phyloP scores from a whole-genome alignment of 768 basidiomycete genomes.

The Serendipita vermifera region DNA sequence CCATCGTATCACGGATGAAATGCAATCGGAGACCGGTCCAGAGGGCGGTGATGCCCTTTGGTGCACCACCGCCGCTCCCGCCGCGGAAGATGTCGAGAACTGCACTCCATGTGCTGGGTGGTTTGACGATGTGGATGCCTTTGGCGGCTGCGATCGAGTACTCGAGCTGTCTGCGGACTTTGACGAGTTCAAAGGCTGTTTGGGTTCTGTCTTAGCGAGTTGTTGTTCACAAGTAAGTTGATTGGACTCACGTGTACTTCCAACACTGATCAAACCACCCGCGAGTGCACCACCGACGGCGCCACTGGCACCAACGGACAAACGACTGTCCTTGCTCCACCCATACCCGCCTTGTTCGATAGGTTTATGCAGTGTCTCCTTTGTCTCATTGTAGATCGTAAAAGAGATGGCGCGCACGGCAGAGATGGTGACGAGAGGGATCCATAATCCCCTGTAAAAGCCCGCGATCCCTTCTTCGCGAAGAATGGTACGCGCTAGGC shows the following conservation, averaged over 20 bases:
- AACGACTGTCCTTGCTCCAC: conserved; percentile 21
- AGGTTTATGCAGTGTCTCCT: conserved; percentile 52
- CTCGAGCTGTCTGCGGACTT: conserved; percentile 86
- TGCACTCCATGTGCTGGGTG: conserved; percentile 66
- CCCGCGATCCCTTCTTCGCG: conserved; percentile 77
- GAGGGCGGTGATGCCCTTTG: conserved; percentile 44
- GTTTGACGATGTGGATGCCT: conserved; percentile 53
- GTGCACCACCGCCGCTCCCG: no score
- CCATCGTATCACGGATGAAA: conserved; percentile 79
- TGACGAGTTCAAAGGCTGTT: conserved; percentile 91
- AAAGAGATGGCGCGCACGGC: conserved; percentile 94
- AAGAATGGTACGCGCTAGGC: conserved; percentile 27
- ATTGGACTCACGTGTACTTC: conserved; percentile 65
- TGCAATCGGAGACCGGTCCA: conserved; percentile 83
- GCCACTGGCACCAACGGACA: conserved; percentile 65
- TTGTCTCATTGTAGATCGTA: conserved; percentile 78
- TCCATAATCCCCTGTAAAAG: conserved; percentile 83
- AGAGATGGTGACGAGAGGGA: conserved; percentile 89
- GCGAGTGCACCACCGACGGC: conserved; percentile 78
- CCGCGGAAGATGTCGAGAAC: conserved; percentile 61
- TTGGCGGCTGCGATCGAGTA: conserved; percentile 78
- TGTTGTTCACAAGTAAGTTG: not conserved
- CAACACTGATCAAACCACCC: conserved; percentile 78
- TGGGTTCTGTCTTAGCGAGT: not conserved
- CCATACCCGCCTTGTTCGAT: no score